A percentile compares a stretch with the other conserved stretches of the same genome.
Evolutionary conservation across 345 rosid species (phyloP).

Genomic region (Aquilaria yunnanensis): DNA sequence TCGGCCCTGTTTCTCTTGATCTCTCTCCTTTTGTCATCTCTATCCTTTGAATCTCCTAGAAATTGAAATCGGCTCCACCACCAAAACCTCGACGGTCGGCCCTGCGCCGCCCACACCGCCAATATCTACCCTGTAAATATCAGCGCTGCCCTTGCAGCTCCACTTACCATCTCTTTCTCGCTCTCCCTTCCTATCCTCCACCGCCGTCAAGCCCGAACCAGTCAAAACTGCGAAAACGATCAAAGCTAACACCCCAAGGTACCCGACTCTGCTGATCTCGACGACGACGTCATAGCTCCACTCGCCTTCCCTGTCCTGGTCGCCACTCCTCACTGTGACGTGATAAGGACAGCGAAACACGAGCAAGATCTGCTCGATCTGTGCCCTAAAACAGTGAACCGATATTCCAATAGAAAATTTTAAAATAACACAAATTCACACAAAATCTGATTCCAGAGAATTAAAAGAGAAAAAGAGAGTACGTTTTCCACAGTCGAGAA

Average conservation of each 20-base stretch:
- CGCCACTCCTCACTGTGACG: conserved; percentile 44
- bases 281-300: conserved; percentile 70
- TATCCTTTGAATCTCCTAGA: too few species aligned
- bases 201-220: neutral
- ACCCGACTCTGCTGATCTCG: conserved; percentile 34
- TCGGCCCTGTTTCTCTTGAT: too few species aligned
- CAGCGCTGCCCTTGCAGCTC: too few species aligned
- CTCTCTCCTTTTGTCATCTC: too few species aligned
- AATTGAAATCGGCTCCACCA: conserved; percentile 18
- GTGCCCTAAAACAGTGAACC: too few species aligned
- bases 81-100: neutral
- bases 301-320: conserved; percentile 64
- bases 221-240: too few species aligned
- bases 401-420: too few species aligned
- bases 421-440: too few species aligned
- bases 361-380: conserved; percentile 1
- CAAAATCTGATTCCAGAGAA: too few species aligned
- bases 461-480: conserved; percentile 13
- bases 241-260: too few species aligned
- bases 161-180: too few species aligned
- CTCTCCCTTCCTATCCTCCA: neutral
- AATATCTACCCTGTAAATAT: neutral
- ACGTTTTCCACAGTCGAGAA: conserved; percentile 94
- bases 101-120: neutral
- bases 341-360: conserved; percentile 26